Evolutionary conservation across 305 asterid genomes (phyloP), one percentile per base, ranked within the genome.

Genomic region (Plantago lanceolata): DNA sequence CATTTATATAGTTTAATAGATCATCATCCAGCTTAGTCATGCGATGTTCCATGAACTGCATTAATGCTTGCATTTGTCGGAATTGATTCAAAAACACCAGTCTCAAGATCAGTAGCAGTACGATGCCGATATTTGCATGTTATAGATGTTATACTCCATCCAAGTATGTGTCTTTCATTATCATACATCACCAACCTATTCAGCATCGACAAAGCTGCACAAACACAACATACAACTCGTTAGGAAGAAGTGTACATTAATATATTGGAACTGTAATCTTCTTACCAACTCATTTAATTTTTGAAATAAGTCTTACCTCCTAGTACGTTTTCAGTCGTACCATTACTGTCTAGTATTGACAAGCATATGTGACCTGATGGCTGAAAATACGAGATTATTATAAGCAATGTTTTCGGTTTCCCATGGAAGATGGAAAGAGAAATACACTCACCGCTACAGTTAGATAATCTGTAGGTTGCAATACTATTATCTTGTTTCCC

Each of bases 171-270:
- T 18, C 71, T 82, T 63, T 76, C 83, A 8, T 79, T 74, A 51
- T 82, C 77, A 24, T 76, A 82, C 2, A 82, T 72, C 78, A 82
- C 81, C 65, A 79, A 59, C 77, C 79, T 82, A 53, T 82, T 78
- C 72, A 63, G 71, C 71, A 82, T 59, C 11, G 83, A 82, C 18
- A 79, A 67, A 67, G 77, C 85, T 82, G 71, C 11, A 55, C 45
- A 57, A 65, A 12, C 43, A 26, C 51, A 7, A 18, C 49, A 19
- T 67, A 51, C 70, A 48, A 58, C 63, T 0, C 8, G 35, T 11
- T 16, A 54, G 24, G 31, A 63, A 35, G 57, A 57, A 52, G 33
- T 18, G 13, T 51, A 19, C 14, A 19, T 19, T 51, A 12, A 16
- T 6, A 21, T n/a, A 50, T 50, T 17, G 19, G 3, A 48, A n/a